Evolutionary conservation across 352 stramenopile genomes (phyloP).

Genomic region (Pythium plurisporium): DNA sequence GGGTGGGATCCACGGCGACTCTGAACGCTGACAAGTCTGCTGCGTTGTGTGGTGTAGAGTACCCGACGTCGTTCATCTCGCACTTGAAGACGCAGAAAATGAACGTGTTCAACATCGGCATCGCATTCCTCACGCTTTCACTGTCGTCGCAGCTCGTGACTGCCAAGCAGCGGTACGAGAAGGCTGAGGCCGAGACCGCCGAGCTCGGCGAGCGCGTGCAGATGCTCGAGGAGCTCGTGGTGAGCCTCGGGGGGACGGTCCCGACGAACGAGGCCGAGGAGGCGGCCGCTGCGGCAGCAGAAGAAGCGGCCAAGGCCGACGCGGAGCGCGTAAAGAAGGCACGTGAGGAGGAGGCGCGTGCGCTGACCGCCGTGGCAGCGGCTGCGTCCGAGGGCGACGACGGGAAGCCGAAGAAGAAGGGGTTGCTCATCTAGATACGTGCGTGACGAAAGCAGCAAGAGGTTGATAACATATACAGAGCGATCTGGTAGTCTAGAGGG

Average conservation of each 20-base stretch:
- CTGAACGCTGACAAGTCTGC: no score
- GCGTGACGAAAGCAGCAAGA: neutral
- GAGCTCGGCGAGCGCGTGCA: constrained; percentile 45
- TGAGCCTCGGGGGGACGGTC: constrained; percentile 51
- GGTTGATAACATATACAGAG: neutral
- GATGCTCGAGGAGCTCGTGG: constrained; percentile 57
- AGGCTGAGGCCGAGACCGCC: constrained; percentile 31
- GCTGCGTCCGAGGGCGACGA: constrained; percentile 9
- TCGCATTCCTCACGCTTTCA: constrained; percentile 80
- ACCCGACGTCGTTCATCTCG: constrained; percentile 78
- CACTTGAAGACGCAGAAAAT: constrained; percentile 76
- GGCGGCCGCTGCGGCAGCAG: constrained; percentile 16
- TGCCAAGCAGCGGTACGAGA: constrained; percentile 62
- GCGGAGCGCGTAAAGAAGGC: constrained; percentile 37
- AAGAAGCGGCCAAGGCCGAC: constrained; percentile 26
- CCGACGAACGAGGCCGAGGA: constrained; percentile 42
- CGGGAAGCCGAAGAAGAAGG: constrained; percentile 38
- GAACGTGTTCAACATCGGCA: constrained; percentile 83
- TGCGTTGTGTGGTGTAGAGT: constrained; percentile 29
- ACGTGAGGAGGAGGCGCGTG: constrained; percentile 42
- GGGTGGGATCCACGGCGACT: no score
- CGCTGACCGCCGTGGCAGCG: constrained; percentile 17
- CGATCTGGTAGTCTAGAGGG: neutral
- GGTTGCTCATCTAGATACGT: constrained; percentile 57
- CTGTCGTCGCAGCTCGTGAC: constrained; percentile 80